Conservation (phyloP, 2,329 filamentous ascomycete species). For the Truncatella angustata region DNA sequence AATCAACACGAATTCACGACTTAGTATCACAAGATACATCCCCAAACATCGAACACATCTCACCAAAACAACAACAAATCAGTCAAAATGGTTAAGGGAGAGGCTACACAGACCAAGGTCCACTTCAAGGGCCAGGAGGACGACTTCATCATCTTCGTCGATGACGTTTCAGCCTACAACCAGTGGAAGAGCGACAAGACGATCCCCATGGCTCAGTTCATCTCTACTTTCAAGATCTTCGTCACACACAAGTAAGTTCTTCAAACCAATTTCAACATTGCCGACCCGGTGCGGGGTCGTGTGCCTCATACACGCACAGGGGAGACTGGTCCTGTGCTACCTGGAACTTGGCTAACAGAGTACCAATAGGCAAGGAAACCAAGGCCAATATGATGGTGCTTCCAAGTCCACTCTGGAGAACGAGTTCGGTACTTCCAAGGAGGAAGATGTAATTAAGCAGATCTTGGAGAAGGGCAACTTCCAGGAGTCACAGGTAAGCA, state of each 20-base stretch:
- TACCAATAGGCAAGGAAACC: conserved; percentile 70
- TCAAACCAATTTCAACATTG: background rate
- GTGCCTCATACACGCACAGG: too few species aligned
- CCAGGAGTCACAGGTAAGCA: conserved; percentile 57
- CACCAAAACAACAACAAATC: conserved; percentile 12
- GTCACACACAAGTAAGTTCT: conserved; percentile 78
- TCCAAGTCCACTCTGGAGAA: conserved; percentile 73
- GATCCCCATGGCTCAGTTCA: conserved; percentile 78
- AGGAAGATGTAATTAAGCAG: conserved; percentile 77
- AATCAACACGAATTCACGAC: background rate
- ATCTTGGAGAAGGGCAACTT: conserved; percentile 76
- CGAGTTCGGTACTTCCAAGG: conserved; percentile 80
- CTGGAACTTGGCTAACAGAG: background rate
- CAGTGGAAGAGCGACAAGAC: conserved; percentile 82
- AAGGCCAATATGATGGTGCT: conserved; percentile 75
- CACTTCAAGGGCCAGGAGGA: conserved; percentile 74
- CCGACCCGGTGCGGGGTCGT: background rate
- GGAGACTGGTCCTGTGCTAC: background rate
- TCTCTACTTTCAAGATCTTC: conserved; percentile 87
- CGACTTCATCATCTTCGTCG: conserved; percentile 60
- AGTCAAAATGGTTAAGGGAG: conserved; percentile 67
- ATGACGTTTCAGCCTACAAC: conserved; percentile 61
- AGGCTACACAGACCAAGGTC: conserved; percentile 70
- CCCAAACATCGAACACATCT: background rate
- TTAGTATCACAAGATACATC: conserved; percentile 6